Evolutionary conservation across 1,284 basidiomycete species (phyloP).

Genomic region (Schizophyllum commune): DNA sequence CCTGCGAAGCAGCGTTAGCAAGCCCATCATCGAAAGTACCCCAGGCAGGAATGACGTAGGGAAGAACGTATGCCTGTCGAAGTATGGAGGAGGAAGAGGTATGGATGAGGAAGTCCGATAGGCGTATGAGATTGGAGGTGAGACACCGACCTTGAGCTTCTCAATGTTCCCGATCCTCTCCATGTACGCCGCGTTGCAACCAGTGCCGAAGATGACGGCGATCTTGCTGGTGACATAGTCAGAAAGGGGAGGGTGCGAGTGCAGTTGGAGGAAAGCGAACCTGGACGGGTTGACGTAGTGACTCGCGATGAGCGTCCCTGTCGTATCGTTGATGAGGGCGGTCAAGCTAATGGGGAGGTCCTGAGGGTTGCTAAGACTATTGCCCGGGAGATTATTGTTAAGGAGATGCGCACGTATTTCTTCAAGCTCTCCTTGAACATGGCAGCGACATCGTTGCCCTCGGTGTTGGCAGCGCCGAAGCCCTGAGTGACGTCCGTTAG

Average conservation of each 20-base stretch:
- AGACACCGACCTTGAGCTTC: slow-evolving; percentile 51
- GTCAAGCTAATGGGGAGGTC: slow-evolving; percentile 70
- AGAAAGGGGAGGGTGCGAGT: neutral
- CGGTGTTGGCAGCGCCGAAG: slow-evolving; percentile 88
- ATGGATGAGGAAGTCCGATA: no score
- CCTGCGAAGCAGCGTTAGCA: neutral
- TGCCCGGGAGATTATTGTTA: neutral
- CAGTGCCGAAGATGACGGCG: slow-evolving; percentile 96
- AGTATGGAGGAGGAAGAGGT: no score
- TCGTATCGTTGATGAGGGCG: slow-evolving; percentile 95
- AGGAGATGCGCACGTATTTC: slow-evolving; percentile 51
- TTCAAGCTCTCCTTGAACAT: slow-evolving; percentile 86
- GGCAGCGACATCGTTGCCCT: slow-evolving; percentile 86
- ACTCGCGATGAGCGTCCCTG: slow-evolving; percentile 94
- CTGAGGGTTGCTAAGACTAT: slow-evolving; percentile 26
- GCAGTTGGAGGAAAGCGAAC: neutral
- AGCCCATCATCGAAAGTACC: no score
- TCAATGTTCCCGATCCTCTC: slow-evolving; percentile 74
- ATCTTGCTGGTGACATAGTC: slow-evolving; percentile 61
- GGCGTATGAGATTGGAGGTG: neutral
- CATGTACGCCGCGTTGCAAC: slow-evolving; percentile 98
- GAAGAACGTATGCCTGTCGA: no score
- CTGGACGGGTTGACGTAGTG: slow-evolving; percentile 80
- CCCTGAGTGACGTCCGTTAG: no score
- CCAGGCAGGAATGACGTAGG: no score